Conservation (phyloP, 345 rosid genomes). For the Hibiscus tridactylites region DNA sequence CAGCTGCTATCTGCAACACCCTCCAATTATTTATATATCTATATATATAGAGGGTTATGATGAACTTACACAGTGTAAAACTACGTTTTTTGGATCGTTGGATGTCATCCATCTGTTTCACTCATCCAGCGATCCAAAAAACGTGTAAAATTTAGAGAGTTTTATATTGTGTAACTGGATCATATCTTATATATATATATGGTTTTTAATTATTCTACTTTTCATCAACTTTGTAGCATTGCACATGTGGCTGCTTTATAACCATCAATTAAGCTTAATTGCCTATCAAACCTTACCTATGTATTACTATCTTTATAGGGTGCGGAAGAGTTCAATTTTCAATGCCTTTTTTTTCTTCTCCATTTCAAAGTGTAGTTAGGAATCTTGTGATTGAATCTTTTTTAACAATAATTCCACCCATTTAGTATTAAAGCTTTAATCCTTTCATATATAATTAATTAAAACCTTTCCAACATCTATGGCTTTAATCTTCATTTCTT, state of each 20-base stretch:
- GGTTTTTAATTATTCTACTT: too few relatives aligned
- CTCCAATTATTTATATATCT: too few relatives aligned
- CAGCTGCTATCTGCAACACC: not conserved
- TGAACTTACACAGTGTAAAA: too few relatives aligned
- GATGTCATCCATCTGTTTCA: too few relatives aligned
- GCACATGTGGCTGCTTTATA: constrained; percentile 26
- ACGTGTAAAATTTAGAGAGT: too few relatives aligned
- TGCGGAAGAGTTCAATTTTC: constrained; percentile 1
- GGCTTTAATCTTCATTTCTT: not conserved
- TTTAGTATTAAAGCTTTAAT: not conserved
- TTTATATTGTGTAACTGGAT: too few relatives aligned
- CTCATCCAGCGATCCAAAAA: too few relatives aligned
- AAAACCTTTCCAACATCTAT: not conserved
- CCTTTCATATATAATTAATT: not conserved
- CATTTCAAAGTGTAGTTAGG: not conserved
- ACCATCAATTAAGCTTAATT: constrained; percentile 19
- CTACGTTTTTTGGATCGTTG: too few relatives aligned
- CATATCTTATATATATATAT: too few relatives aligned
- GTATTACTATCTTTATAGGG: constrained; percentile 16
- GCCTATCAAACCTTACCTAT: constrained; percentile 45
- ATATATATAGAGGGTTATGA: too few relatives aligned
- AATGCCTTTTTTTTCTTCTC: not conserved
- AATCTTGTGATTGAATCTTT: constrained; percentile 3
- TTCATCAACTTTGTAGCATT: not conserved
- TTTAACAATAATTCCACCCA: constrained; percentile 6